These are phyloP conservation scores for Candida pseudoviswanathii DNA, from an alignment of 1,139 yeast genomes.

Conservation along the genomic window DNA sequence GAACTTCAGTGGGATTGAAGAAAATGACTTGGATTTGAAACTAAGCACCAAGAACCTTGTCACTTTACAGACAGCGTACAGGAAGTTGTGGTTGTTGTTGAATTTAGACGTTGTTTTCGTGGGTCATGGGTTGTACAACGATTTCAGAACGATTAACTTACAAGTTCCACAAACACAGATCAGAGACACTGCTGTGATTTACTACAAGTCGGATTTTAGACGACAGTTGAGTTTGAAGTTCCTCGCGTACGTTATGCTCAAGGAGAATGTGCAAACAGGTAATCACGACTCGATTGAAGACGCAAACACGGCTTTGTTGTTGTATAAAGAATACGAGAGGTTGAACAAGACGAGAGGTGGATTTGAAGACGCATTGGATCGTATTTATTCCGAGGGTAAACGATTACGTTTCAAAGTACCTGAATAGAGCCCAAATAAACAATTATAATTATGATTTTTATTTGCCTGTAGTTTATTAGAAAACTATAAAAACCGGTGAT, in stretches of 20 bases:
- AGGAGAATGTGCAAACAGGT: constrained; percentile 81
- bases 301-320: constrained; percentile 79
- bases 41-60: constrained; percentile 73
- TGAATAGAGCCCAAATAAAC: constrained; percentile 16
- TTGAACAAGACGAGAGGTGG: constrained; percentile 53
- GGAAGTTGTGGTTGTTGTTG: constrained; percentile 84
- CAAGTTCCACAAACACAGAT: constrained; percentile 86
- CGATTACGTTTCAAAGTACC: constrained; percentile 47
- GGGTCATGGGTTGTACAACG: constrained; percentile 92
- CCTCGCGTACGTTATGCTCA: constrained; percentile 76
- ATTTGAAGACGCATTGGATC: constrained; percentile 62
- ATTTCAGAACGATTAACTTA: constrained; percentile 89
- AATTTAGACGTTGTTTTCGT: constrained; percentile 91
- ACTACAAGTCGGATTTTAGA: constrained; percentile 66
- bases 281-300: constrained; percentile 98
- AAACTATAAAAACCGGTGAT: too few species aligned
- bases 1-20: constrained; percentile 87
- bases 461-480: too few species aligned
- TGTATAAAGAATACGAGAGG: constrained; percentile 73
- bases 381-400: constrained; percentile 77
- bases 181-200: constrained; percentile 84
- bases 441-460: neutral
- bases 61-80: constrained; percentile 78
- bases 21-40: constrained; percentile 81
- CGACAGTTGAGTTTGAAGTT: constrained; percentile 86